These are phyloP conservation scores for Ophiostoma triangulosporum DNA, from an alignment of 2,329 filamentous ascomycete genomes.

Conservation along the genomic window DNA sequence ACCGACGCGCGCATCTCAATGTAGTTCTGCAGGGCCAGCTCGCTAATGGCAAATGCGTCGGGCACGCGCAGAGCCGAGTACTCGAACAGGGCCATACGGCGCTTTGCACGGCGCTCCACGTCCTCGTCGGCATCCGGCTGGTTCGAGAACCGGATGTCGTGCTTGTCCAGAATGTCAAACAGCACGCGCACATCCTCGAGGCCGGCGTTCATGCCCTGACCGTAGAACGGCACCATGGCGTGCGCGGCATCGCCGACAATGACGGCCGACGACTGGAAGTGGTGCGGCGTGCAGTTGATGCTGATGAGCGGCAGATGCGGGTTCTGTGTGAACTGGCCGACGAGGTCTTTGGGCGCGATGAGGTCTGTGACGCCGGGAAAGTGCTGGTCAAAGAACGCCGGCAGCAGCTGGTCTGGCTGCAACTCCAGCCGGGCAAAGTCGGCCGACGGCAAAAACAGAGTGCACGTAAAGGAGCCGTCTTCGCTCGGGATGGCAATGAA, in stretches of 20 bases:
- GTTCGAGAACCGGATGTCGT: conserved; percentile 27
- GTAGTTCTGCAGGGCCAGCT: conserved; percentile 83
- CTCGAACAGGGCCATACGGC: conserved; percentile 57
- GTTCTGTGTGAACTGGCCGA: conserved; percentile 63
- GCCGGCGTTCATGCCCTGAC: conserved; percentile 94
- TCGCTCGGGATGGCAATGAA: conserved; percentile 85
- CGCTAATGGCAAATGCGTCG: conserved; percentile 83
- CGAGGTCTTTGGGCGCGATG: conserved; percentile 54
- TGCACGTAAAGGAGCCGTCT: conserved; percentile 90
- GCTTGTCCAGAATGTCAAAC: conserved; percentile 66
- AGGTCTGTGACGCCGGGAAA: conserved; percentile 76
- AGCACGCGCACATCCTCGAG: conserved; percentile 86
- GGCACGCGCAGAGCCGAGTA: conserved; percentile 63
- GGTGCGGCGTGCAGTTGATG: conserved; percentile 84
- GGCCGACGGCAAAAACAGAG: conserved; percentile 68
- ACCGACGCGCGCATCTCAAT: conserved; percentile 86
- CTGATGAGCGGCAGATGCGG: conserved; percentile 87
- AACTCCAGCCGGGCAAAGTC: conserved; percentile 57
- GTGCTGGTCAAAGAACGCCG: conserved; percentile 63
- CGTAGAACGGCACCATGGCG: conserved; percentile 97
- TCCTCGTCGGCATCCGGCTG: conserved; percentile 27
- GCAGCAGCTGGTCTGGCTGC: conserved; percentile 34
- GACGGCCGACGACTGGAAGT: conserved; percentile 62
- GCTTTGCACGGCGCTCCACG: conserved; percentile 28
- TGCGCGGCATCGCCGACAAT: conserved; percentile 91